Conservation (phyloP, 2,329 filamentous ascomycete species). For the Zymoseptoria passerinii region DNA sequence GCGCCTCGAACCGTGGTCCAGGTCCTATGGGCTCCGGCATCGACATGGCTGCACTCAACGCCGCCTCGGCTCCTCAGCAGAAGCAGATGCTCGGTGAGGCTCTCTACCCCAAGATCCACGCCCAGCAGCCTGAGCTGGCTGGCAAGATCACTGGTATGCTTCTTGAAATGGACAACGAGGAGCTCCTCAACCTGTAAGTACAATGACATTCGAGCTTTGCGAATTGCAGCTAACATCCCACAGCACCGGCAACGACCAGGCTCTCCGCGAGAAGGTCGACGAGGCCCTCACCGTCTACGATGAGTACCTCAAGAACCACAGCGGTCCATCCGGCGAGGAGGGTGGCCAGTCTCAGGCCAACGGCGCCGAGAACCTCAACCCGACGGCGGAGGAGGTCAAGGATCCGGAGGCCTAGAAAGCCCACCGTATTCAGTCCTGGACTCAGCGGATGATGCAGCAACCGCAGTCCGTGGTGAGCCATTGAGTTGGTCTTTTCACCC, state of each 20-base stretch:
- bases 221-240: conserved; percentile 23
- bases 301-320: conserved; percentile 91
- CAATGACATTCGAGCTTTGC: conserved; percentile 2
- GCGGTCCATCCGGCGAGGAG: conserved; percentile 32
- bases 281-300: conserved; percentile 97
- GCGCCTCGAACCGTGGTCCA: conserved; percentile 30
- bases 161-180: conserved; percentile 95
- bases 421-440: conserved; percentile 11
- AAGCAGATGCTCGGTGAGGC: conserved; percentile 98
- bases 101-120: conserved; percentile 96
- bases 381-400: conserved; percentile 26
- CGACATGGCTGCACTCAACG: conserved; percentile 44
- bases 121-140: conserved; percentile 86
- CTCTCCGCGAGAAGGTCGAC: conserved; percentile 90
- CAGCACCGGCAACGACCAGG: conserved; percentile 80
- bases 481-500: not conserved
- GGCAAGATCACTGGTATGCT: conserved; percentile 99
- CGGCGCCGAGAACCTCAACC: conserved; percentile 29
- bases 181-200: conserved; percentile 91
- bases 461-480: conserved; percentile 6
- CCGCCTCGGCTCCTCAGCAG: conserved; percentile 64
- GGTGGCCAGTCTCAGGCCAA: conserved; percentile 22
- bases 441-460: conserved; percentile 10
- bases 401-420: conserved; percentile 25
- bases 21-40: conserved; percentile 31